A percentile compares a stretch with the other conserved stretches of the same genome.
These are phyloP conservation scores for Cochlearia excelsa DNA, from an alignment of 345 rosid species.

Conservation along the genomic window DNA sequence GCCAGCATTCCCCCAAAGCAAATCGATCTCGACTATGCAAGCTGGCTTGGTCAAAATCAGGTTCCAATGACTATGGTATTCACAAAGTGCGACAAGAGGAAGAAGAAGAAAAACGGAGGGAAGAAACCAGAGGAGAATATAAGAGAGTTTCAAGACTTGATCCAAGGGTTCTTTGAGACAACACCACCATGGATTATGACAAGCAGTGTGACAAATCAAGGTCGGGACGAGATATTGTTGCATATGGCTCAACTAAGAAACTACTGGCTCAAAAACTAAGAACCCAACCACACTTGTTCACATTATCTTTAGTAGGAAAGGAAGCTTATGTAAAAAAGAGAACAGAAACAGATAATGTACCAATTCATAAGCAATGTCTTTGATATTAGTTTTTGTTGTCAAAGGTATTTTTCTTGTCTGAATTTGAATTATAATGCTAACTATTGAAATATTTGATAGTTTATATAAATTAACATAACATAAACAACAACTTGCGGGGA, in stretches of 20 bases:
- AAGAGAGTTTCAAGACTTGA: conserved; percentile 71
- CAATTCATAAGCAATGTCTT: neutral
- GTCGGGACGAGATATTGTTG: conserved; percentile 90
- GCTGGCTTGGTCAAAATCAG: conserved; percentile 96
- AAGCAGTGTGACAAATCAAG: conserved; percentile 91
- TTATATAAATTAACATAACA: no score
- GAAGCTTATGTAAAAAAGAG: neutral
- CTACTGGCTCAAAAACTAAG: conserved; percentile 58
- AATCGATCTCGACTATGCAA: conserved; percentile 90
- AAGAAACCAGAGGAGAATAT: conserved; percentile 82
- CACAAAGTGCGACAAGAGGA: conserved; percentile 95
- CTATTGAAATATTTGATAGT: no score
- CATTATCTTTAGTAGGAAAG: no score
- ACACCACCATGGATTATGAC: conserved; percentile 99
- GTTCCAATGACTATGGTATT: conserved; percentile 91
- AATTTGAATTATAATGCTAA: no score
- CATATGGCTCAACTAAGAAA: conserved; percentile 94
- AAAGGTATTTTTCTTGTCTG: no score
- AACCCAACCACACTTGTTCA: no score
- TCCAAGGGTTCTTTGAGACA: conserved; percentile 67
- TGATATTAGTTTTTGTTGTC: no score
- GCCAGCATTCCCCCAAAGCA: conserved; percentile 88
- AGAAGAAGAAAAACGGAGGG: conserved; percentile 90
- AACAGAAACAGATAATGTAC: no score
- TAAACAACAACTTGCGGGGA: conserved; percentile 41